Base-by-base conservation (phyloP, 228 moss, liverwort and hornwort species). In the Sphagnum fallax region DNA sequence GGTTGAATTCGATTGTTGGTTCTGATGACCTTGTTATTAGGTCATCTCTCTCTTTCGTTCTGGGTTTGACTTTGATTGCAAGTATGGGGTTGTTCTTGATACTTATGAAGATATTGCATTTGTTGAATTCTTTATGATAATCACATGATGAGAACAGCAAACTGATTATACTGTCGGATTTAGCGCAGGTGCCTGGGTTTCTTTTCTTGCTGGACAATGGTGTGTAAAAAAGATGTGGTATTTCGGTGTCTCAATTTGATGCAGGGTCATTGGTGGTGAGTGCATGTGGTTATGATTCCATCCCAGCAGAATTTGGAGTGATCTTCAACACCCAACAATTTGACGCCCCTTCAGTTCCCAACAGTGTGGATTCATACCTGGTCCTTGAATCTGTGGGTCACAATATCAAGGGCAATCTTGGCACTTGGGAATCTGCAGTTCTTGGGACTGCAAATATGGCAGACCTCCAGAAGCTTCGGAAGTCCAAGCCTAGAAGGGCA, bases 261-360 rank as follows among this genome's bases (percentile, higher is more conserved):
- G 14, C 65, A 87, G 83, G 93, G 58, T 83, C 89, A 48, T 73
- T 97, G 84, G 87, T 97, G 66, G 93, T 97, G 65, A 86, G 86
- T 60, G 93, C 93, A 2, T 97, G 96, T 67, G 96, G 96, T 16
- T 97, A 93, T 62, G 93, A 93, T 68, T 91, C 78, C 12, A 83
- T 97, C 59, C 93, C 91, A 18, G 93, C 93, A 16, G 96, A 97
- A 68, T 75, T 93, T 70, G 96, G 96, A 4, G 70, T 84, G 11
- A 78, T 97, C 60, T 81, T 85, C 81, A 97, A 91, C 65, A 80
- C 75, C 4, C 85, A 79, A 49, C 91, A 97, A 60, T 97, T 89
- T 73, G 70, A 71, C 13, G 47, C 75, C 53, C 84, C 89, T 11
- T 80, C 89, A 57, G 71, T 86, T 67, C 88, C 93, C 16, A 91